Base-by-base conservation (phyloP, 148 eudicot species). In the Beta vulgaris region DNA sequence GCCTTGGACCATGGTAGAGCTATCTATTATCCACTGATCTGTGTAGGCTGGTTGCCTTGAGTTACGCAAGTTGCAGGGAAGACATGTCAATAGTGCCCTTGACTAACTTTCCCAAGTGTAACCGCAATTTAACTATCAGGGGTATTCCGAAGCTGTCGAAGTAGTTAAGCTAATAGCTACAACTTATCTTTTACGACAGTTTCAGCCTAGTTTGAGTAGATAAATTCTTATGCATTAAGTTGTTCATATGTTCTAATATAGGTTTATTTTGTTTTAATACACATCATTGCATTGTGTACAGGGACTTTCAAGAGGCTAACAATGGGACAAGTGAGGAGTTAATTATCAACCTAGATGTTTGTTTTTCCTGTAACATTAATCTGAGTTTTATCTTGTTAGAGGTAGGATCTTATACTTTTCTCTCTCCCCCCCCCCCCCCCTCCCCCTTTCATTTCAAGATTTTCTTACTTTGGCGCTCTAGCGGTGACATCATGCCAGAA, bases 271-370 rank as follows among this genome's bases (percentile, higher is more conserved):
- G 23, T 57, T 28, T 60, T 44, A 9, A 44, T 48, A 51, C 49
- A 16, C 35, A 65, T 58, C 62, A 67, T 34, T 67, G 42, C 74
- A 67, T 73, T 25, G 40, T 77, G n/a, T 84, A 75, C 90, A 88
- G 92, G 90, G 75, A 64, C 69, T 67, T 72, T 42, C 81, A 77
- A 77, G 89, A 87, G 57, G 88, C 80, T 75, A 71, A 73, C 65
- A 72, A 78, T 83, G 78, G 85, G 80, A 76, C 85, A 69, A 36
- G 37, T 82, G 89, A 81, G 89, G 78, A 83, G 77, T 68, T 78
- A 77, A 79, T 69, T 43, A 35, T 26, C 74, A 44, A 71, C 51
- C 58, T 69, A 65, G 69, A 49, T 77, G 13, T 80, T 66, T 74
- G 68, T 49, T 82, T 82, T 66, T 63, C 57, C 68, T 87, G 82